Base-by-base conservation (phyloP, 352 stramenopile species). In the Paralagenidium karlingii region DNA sequence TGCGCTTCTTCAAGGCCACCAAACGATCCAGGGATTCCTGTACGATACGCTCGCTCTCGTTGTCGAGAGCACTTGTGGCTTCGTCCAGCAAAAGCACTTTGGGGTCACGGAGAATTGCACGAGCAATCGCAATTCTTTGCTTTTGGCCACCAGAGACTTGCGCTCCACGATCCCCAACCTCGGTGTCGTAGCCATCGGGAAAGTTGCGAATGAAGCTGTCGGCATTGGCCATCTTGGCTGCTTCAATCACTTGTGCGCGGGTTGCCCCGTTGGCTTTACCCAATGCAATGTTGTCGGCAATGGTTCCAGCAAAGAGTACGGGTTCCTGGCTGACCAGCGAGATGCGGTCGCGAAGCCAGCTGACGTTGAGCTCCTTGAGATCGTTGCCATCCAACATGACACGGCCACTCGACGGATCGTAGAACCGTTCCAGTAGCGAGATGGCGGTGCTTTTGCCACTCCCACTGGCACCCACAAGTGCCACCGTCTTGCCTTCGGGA, bases 141-240 rank as follows among this genome's bases (percentile, higher is more conserved):
- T 97, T 97, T 53, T 98, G 94, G n/a, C 94, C 92, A 25, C 92
- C 90, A 8, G 60, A 90, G 0, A 98, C 62, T 56, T 93, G 76
- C 20, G 89, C 73, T 20, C 88, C 90, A 24, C 83, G 55, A 45
- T 97, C 85, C 12, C 90, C 91, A 22, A 97, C 69, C 51, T 82
- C 42, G 9, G 88, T 97, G 43, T 94, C 60, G 39, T 91, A 90
- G 7, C 59, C 57, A 2, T 82, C 48, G 4, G 91, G 84, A 38
- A 97, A 94, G 1, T 54, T 51, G 19, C 54, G 51, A 48, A 98
- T 95, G 48, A 98, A 97, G 24, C 81, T 73, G 44, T 94, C 68
- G 1, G 79, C 81, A 43, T 97, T 83, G 3, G 84, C 86, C 41
- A 69, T 73, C 40, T 76, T 85, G 1, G 81, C 71, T 0, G 78